Conservation (phyloP, 2,329 filamentous ascomycete species). For the Aspergillus oerlinghausenensis region DNA sequence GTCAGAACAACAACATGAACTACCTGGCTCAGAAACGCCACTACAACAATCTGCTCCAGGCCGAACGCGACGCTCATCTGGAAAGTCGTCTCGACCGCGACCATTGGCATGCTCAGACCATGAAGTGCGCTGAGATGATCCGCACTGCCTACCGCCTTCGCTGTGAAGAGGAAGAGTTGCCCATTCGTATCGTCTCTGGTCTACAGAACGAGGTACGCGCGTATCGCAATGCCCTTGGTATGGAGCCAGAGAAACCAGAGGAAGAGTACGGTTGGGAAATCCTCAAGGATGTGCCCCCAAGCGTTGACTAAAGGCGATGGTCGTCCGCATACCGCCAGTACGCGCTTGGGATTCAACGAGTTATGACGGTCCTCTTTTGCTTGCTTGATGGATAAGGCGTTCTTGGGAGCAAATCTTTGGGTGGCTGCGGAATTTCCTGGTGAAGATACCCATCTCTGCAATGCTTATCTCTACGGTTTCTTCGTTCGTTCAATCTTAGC, state of each 20-base stretch:
- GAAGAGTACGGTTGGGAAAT: slow-evolving; percentile 48
- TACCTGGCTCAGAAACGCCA: slow-evolving; percentile 44
- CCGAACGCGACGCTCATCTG: slow-evolving; percentile 47
- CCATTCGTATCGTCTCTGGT: slow-evolving; percentile 41
- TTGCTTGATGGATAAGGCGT: slow-evolving; percentile 14
- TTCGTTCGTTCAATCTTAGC: slow-evolving; percentile 1
- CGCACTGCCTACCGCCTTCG: slow-evolving; percentile 45
- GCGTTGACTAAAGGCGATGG: slow-evolving; percentile 23
- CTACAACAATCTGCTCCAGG: slow-evolving; percentile 48
- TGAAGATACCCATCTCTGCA: slow-evolving; percentile 24
- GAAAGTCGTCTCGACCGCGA: slow-evolving; percentile 47
- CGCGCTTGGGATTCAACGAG: slow-evolving; percentile 11
- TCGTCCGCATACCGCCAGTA: background rate
- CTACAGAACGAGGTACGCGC: slow-evolving; percentile 48
- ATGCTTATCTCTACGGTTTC: slow-evolving; percentile 13
- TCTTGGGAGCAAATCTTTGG: slow-evolving; percentile 18
- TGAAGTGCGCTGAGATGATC: slow-evolving; percentile 47
- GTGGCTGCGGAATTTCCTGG: slow-evolving; percentile 13
- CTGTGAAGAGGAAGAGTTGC: slow-evolving; percentile 44
- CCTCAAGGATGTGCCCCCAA: slow-evolving; percentile 40
- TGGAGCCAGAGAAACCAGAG: slow-evolving; percentile 46
- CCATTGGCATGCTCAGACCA: slow-evolving; percentile 45
- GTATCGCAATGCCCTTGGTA: slow-evolving; percentile 44
- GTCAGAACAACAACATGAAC: slow-evolving; percentile 46
- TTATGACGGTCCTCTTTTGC: slow-evolving; percentile 15